Evolutionary conservation across 257 asterid genomes (phyloP), one percentile per base, ranked within the genome.

Genomic region (Scutellaria galericulata): DNA sequence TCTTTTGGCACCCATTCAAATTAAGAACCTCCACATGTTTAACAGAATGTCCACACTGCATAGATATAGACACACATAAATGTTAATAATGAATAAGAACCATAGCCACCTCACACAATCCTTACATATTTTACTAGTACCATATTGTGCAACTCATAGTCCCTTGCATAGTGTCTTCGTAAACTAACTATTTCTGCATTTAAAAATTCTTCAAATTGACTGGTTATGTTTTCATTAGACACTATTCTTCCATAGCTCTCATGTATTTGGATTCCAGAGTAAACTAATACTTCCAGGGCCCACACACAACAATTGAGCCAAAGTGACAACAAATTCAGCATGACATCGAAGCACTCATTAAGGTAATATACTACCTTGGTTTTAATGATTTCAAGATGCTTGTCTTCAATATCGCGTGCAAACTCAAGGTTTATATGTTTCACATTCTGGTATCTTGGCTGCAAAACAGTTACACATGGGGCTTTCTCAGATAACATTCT

Each of bases 1-100:
- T 88, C 82, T 87, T 91, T 83, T 94, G 99, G 83, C 99, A 89
- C 77, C 97, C 86, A 75, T 94, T 94, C 80, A 94, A 84, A 82
- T 94, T 94, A 83, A 94, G 88, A 76, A 78, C 70, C 85, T 90
- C 95, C 7, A 94, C 64, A 50, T 85, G 84, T 64, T 74, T 62
- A 62, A 88, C 46, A 75, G 86, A 81, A 74, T 71, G 78, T 15
- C 82, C 87, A 71, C 85, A 82, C 98, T 94, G 91, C 82, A 80
- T 53, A 18, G 52, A 68, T 67, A 64, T 65, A 18, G 18, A 66
- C 14, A 64, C 68, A 66, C 14, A 77, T 11, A 71, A 45, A 13
- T 39, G 74, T 50, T 22, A 57, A 79, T 67, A 55, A 24, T n/a
- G 12, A 41, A 64, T 52, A 55, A 63, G 14, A 62, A 47, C 46